A percentile compares a stretch with the other conserved stretches of the same genome.
phyloP scores from a whole-genome alignment of 352 stramenopile genomes.

The Globisporangium barbulae region DNA sequence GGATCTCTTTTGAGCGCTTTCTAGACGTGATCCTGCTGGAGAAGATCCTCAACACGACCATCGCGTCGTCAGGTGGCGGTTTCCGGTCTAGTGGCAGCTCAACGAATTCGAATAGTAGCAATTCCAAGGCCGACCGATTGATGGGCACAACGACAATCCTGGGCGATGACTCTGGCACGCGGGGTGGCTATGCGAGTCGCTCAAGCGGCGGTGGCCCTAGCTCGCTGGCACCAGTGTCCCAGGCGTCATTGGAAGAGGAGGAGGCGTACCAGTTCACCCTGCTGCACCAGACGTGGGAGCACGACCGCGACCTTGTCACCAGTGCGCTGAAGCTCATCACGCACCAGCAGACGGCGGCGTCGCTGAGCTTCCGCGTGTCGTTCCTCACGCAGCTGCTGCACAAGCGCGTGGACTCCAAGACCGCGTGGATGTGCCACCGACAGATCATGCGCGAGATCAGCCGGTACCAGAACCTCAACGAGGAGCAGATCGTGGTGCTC shows the following conservation, averaged over 20 bases:
- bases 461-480: constrained; percentile 64
- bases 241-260: constrained; percentile 42
- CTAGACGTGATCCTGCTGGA: constrained; percentile 59
- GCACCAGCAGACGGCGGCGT: constrained; percentile 50
- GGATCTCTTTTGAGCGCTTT: constrained; percentile 63
- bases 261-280: constrained; percentile 73
- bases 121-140: constrained; percentile 10
- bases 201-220: not conserved
- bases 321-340: constrained; percentile 51
- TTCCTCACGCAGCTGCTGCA: constrained; percentile 65
- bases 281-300: constrained; percentile 62
- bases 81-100: not conserved
- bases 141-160: constrained; percentile 5
- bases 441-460: constrained; percentile 78
- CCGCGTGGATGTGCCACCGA: constrained; percentile 71
- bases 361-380: constrained; percentile 56
- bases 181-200: not conserved
- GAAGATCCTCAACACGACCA: constrained; percentile 36
- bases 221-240: not conserved
- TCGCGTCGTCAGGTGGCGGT: not conserved
- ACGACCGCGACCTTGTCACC: constrained; percentile 49
- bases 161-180: constrained; percentile 7
- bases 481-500: constrained; percentile 58
- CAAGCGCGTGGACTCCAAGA: constrained; percentile 71
- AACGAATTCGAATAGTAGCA: not conserved